Percentiles rank a stretch among this genome's conserved stretches.
Evolutionary conservation across 345 rosid species (phyloP).

Genomic region (Carallia pectinifolia): DNA sequence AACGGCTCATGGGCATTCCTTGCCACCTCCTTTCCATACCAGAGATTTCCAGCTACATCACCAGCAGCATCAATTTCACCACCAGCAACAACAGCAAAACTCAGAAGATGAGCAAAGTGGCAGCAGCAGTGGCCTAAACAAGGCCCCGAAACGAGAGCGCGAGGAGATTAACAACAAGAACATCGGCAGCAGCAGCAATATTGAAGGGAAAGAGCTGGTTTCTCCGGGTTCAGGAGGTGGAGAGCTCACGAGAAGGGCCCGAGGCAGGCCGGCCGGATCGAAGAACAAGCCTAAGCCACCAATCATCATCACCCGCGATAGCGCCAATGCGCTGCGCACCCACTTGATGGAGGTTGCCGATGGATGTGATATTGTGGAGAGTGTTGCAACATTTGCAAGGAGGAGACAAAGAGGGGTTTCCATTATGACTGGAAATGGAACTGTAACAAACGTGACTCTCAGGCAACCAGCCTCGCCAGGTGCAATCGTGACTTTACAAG

Average conservation of each 20-base stretch:
- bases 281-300: slow-evolving; percentile 96
- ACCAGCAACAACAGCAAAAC: slow-evolving; percentile 53
- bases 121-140: slow-evolving; percentile 47
- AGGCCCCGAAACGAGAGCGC: slow-evolving; percentile 46
- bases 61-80: slow-evolving; percentile 45
- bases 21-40: slow-evolving; percentile 91
- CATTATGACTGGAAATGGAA: slow-evolving; percentile 93
- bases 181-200: slow-evolving; percentile 10
- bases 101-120: slow-evolving; percentile 81
- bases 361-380: slow-evolving; percentile 88
- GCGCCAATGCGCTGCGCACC: slow-evolving; percentile 95
- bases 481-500: slow-evolving; percentile 79
- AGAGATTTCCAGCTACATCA: slow-evolving; percentile 91
- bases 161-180: slow-evolving; percentile 36
- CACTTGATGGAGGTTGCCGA: slow-evolving; percentile 94
- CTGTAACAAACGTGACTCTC: slow-evolving; percentile 82
- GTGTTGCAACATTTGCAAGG: slow-evolving; percentile 83
- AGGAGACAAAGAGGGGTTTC: slow-evolving; percentile 93
- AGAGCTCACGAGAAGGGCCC: slow-evolving; percentile 64
- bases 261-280: slow-evolving; percentile 97
- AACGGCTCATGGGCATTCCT: slow-evolving; percentile 74
- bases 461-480: slow-evolving; percentile 93
- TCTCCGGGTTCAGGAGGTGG: slow-evolving; percentile 31
- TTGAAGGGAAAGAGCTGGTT: slow-evolving; percentile 45
- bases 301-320: slow-evolving; percentile 87